These are phyloP conservation scores for Aspergillus tamarii DNA, from an alignment of 2,329 filamentous ascomycete species.

Conservation along the genomic window DNA sequence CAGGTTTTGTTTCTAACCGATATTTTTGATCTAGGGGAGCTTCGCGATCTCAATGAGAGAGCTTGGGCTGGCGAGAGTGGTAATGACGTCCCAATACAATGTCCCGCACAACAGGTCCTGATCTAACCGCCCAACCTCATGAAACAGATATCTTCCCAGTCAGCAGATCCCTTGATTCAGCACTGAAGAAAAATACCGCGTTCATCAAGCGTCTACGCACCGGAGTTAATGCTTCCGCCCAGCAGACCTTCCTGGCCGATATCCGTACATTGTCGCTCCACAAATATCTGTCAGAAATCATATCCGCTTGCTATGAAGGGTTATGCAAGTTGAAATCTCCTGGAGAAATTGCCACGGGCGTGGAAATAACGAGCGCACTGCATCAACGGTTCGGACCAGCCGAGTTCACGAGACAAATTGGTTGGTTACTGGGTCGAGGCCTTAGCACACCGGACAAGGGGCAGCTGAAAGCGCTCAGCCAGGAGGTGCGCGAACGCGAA, in stretches of 20 bases:
- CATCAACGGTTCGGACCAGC: constrained; percentile 90
- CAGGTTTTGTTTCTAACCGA: constrained; percentile 8
- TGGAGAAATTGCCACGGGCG: constrained; percentile 86
- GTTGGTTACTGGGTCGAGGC: constrained; percentile 89
- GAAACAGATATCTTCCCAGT: constrained; percentile 74
- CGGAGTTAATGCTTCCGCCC: constrained; percentile 77
- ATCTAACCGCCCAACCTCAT: constrained; percentile 27
- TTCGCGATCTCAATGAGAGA: constrained; percentile 83
- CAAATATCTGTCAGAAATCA: constrained; percentile 96
- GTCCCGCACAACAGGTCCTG: constrained; percentile 13
- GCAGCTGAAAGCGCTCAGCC: constrained; percentile 73
- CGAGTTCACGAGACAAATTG: constrained; percentile 89
- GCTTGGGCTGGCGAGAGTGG: constrained; percentile 89
- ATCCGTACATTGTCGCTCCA: constrained; percentile 87
- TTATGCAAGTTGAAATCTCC: constrained; percentile 88
- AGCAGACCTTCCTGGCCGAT: constrained; percentile 84
- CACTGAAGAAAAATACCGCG: constrained; percentile 95
- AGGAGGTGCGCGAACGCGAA: constrained; percentile 87
- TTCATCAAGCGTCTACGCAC: constrained; percentile 97
- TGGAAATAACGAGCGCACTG: constrained; percentile 91
- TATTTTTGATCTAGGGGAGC: constrained; percentile 65
- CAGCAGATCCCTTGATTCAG: constrained; percentile 82
- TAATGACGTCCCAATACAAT: constrained; percentile 43
- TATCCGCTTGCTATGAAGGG: constrained; percentile 93
- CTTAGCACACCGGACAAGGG: constrained; percentile 89